Base-by-base conservation (phyloP, 2,329 filamentous ascomycete genomes). In the Pseudocercospora eumusae region DNA sequence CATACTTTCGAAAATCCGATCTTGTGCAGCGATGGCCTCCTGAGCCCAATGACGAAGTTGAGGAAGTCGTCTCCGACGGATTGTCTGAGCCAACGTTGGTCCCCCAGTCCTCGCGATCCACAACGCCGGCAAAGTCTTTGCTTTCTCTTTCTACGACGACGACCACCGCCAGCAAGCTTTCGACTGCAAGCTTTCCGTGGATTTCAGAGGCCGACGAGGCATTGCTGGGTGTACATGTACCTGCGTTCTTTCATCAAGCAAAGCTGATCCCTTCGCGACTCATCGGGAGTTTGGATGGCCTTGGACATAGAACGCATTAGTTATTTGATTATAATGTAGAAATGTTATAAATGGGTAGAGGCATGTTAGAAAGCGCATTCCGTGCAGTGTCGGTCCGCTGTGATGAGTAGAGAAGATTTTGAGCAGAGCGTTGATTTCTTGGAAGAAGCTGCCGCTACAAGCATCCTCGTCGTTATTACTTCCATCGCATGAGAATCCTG, bases 21-120 rank as follows among this genome's bases (percentile, higher is more conserved):
- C 42, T 61, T 8, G 20, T 60, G 13, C 58, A 54, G 28, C 49
- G n/a, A 23, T 60, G 59, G 53, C 44, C 44, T 23, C 44, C 44
- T 23, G 44, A 23, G n/a, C 6, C 13, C 15, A 18, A 40, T 8
- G 36, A 18, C 1, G 44, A 47, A 47, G 44, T 23, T 13, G 44
- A 47, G 21, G 44, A 47, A 13, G 44, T 5, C 21, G 21, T 47
- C 44, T 47, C 44, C 2, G 42, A 45, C 20, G 9, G 20, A 10
- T 10, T 21, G 11, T 45, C 42, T 21, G 44, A 47, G 18, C 44
- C 44, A 21, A 47, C 44, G 13, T 15, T 47, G 9, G 44, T 47
- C 15, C 20, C 42, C 23, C n/a, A 13, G 42, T 45, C 42, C 2
- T 45, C 44, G 44, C 44, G 44, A 13, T 47, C 44, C 0, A 23